Conservation (phyloP, 305 asterid genomes). For the Rubia tinctorum region DNA sequence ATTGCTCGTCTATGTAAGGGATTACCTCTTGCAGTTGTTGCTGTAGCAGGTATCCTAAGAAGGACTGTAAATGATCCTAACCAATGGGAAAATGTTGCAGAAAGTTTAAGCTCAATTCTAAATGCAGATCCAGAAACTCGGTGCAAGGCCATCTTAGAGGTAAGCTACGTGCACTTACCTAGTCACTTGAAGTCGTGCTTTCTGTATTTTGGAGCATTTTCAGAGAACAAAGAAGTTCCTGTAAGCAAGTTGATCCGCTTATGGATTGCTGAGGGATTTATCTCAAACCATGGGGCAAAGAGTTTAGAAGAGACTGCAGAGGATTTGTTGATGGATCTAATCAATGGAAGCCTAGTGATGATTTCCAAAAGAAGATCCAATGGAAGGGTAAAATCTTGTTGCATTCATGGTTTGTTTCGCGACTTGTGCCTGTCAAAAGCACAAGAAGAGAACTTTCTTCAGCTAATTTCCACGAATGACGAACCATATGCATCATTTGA, state of each 20-base stretch:
- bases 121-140: slow-evolving; percentile 8
- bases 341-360: slow-evolving; percentile 10
- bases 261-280: slow-evolving; percentile 10
- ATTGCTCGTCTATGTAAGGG: slow-evolving; percentile 7
- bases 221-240: slow-evolving; percentile 2
- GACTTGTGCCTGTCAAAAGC: slow-evolving; percentile 12
- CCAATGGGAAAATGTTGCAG: neutral
- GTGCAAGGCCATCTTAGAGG: slow-evolving; percentile 3
- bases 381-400: slow-evolving; percentile 4
- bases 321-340: slow-evolving; percentile 4
- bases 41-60: neutral
- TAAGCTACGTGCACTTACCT: slow-evolving; percentile 11
- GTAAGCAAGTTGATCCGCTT: slow-evolving; percentile 8
- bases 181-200: neutral
- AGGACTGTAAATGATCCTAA: neutral
- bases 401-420: slow-evolving; percentile 8
- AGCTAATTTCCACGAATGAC: neutral
- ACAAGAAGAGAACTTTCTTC: neutral
- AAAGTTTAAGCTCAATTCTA: neutral
- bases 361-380: slow-evolving; percentile 5
- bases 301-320: slow-evolving; percentile 7
- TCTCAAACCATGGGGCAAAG: neutral
- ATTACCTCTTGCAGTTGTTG: slow-evolving; percentile 13
- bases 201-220: slow-evolving; percentile 7
- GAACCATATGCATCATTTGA: neutral